Evolutionary conservation across 371 early-diverging fungal genomes (phyloP), one percentile per base, ranked within the genome.

Genomic region (Lichtheimia corymbifera): DNA sequence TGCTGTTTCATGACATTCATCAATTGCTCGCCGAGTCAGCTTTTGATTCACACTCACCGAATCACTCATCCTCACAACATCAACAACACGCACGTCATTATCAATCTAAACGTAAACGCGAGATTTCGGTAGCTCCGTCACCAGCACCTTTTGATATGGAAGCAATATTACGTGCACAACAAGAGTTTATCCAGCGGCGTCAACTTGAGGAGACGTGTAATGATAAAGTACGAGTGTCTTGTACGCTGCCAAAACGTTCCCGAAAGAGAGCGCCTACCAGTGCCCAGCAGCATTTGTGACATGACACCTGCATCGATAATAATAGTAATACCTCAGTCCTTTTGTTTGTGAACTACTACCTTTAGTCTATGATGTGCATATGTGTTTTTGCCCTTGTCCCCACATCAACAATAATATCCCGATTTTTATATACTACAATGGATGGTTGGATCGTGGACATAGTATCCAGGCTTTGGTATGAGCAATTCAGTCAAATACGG

Each of bases 111-210:
- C 47, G 47, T 22, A 47, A 22, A 17, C 47, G 47, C 17, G 47
- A 47, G 1, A n/a, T 18, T 5, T 22, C 47, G 17, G 18, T 22
- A 22, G 18, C n/a, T 47, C 62, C 49, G 22, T 59, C 62, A 2
- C 50, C 57, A 25, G 43, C 57, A 17, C 57, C 57, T 12, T 56
- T 56, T 56, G 57, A 56, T 27, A 56, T 56, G 57, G 45, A 56
- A 4, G 57, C 57, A 7, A 56, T 56, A 20, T 27, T 56, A 20
- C 57, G 57, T 27, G 57, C 57, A 24, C 57, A 56, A 17, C 57
- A 56, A 56, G 57, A 56, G 24, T 56, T 56, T 17, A 56, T 56
- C 22, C 43, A 41, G 4, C 41, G 43, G 15, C 22, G 57, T 2
- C 57, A 56, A 25, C 27, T 56, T 15, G 57, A 56, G 28, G 57